Evolutionary conservation across 306 rosid genomes (phyloP).

Genomic region (Begonia loranthoides): DNA sequence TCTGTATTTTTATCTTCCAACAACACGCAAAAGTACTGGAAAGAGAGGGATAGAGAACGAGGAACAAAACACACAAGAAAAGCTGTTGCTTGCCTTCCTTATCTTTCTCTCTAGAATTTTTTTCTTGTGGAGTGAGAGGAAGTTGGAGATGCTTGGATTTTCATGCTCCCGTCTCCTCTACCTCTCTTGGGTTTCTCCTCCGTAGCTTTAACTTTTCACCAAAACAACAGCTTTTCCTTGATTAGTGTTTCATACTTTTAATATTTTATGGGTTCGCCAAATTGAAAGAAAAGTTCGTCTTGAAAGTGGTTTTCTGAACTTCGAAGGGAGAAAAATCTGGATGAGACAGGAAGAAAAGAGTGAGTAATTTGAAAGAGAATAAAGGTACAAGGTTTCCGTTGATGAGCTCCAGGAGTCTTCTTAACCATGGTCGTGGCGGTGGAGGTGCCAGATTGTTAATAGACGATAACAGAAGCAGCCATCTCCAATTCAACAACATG

Average conservation of each 20-base stretch:
- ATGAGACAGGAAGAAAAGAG: slow-evolving; percentile 21
- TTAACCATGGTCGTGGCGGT: slow-evolving; percentile 45
- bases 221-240: too few species aligned
- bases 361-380: neutral
- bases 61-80: slow-evolving; percentile 24
- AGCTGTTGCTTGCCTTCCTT: slow-evolving; percentile 1
- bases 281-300: too few species aligned
- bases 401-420: slow-evolving; percentile 96
- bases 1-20: neutral
- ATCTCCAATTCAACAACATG: slow-evolving; percentile 23
- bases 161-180: slow-evolving; percentile 39
- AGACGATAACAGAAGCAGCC: slow-evolving; percentile 3
- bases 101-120: slow-evolving; percentile 27
- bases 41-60: slow-evolving; percentile 55
- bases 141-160: slow-evolving; percentile 15
- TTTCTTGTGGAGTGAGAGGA: slow-evolving; percentile 20
- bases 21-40: slow-evolving; percentile 9
- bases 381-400: slow-evolving; percentile 22
- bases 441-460: slow-evolving; percentile 52
- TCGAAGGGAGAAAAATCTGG: neutral
- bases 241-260: too few species aligned
- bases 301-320: neutral
- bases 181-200: slow-evolving; percentile 41
- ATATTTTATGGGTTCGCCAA: neutral
- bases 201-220: slow-evolving; percentile 7